phyloP scores from a whole-genome alignment of 345 rosid species.

The Anastatica hierochuntica region DNA sequence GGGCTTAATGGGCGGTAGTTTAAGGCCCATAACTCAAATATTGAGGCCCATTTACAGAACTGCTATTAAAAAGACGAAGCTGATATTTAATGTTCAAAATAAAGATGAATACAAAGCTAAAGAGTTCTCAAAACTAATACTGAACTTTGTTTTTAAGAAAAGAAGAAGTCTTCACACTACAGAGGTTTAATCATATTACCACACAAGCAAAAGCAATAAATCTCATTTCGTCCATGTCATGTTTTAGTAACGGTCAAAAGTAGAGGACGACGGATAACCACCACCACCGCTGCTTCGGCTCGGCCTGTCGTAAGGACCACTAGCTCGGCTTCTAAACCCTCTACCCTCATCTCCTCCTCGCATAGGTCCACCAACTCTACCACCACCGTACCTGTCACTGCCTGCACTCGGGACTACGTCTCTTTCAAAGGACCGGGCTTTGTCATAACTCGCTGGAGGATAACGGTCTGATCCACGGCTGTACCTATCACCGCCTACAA shows the following conservation, averaged over 20 bases:
- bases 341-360: conserved; percentile 53
- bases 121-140: no score
- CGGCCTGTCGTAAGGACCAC: conserved; percentile 80
- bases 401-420: conserved; percentile 57
- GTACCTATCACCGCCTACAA: conserved; percentile 49
- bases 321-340: conserved; percentile 58
- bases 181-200: no score
- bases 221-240: no score
- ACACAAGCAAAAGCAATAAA: no score
- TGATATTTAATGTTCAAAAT: no score
- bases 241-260: conserved; percentile 78
- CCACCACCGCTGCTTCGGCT: conserved; percentile 38
- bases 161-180: no score
- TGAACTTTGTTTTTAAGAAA: no score
- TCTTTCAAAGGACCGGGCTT: conserved; percentile 63
- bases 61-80: no score
- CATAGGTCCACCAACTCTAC: conserved; percentile 54
- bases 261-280: conserved; percentile 29
- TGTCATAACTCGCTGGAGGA: conserved; percentile 57
- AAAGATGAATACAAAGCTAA: no score
- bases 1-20: no score
- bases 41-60: no score
- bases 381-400: conserved; percentile 49
- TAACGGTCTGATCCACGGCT: conserved; percentile 65
- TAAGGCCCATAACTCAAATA: no score